Base-by-base conservation (phyloP, 148 eudicot species). In the Rhododendron vialii region DNA sequence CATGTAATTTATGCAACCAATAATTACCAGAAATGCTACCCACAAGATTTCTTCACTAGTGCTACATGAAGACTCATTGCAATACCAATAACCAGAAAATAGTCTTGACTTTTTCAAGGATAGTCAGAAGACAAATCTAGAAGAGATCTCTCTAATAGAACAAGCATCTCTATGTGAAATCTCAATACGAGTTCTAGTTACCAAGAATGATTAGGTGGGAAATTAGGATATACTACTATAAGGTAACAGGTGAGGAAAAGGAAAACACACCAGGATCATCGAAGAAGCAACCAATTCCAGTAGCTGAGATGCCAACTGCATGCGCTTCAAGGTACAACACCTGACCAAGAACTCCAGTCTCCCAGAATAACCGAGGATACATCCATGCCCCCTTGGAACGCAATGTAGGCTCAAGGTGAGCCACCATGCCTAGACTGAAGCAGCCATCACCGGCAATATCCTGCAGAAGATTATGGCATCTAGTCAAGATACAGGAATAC, bases 331-430 rank as follows among this genome's bases (percentile, higher is more conserved):
- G 93, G 88, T 96, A 96, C 36, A 96, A 91, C 85, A 96, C 92
- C 83, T 96, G 99, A 47, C 99, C 99, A 81, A 96, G 94, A 86
- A 96, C 94, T 80, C 98, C 99, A 81, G 98, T 93, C 89, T 96
- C 99, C 99, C 99, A 96, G 84, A 93, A 96, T n/a, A 96, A 83
- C 47, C 98, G 91, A 78, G 99, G 98, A 92, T 96, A 96, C 98
- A 96, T 94, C 99, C 99, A 96, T 48, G 88, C 88, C 77, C 98
- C 99, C 86, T 90, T 92, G 20, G 89, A 89, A 26, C 85, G 88
- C 91, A 96, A 89, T 0, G 93, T 86, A 47, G 98, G 96, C 92
- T 93, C 94, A 86, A 96, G 85, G 86, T 85, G 99, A 80, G 99
- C 94, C 85, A 96, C 89, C 99, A 96, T 95, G n/a, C 99, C 99